Evolutionary conservation across 2,329 filamentous ascomycete genomes (phyloP).

Genomic region (Stachybotrys elegans): DNA sequence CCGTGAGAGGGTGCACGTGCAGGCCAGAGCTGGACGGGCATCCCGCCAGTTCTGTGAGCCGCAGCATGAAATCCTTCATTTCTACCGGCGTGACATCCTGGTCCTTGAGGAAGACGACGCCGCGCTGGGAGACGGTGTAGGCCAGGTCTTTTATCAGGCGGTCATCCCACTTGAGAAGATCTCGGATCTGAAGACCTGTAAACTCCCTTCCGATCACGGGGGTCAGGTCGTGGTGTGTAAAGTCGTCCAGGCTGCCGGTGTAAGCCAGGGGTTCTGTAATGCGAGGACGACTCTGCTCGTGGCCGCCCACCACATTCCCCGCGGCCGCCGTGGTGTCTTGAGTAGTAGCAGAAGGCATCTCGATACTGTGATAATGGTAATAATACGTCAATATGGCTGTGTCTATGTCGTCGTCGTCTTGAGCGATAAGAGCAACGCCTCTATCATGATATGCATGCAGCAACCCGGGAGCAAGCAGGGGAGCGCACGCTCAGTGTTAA

Average conservation of each 20-base stretch:
- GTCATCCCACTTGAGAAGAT: conserved; percentile 33
- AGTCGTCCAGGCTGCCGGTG: conserved; percentile 10
- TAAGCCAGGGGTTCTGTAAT: conserved; percentile 7
- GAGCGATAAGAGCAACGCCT: too few relatives aligned
- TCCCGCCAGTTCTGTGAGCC: conserved; percentile 25
- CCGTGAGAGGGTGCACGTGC: conserved; percentile 50
- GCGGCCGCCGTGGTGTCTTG: conserved; percentile 7
- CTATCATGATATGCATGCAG: too few relatives aligned
- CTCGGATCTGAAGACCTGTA: conserved; percentile 26
- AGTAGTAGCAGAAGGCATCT: conserved; percentile 33
- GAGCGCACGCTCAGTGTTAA: too few relatives aligned
- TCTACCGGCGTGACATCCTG: conserved; percentile 29
- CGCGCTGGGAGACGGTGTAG: conserved; percentile 38
- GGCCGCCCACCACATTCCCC: conserved; percentile 22
- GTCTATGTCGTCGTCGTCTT: too few relatives aligned
- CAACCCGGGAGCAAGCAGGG: too few relatives aligned
- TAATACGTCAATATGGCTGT: too few relatives aligned
- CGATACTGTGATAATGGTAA: conserved; percentile 9
- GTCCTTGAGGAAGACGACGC: conserved; percentile 31
- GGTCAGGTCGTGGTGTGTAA: conserved; percentile 29
- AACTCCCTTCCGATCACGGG: conserved; percentile 48
- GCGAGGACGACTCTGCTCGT: conserved; percentile 22
- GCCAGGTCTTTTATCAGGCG: conserved; percentile 48
- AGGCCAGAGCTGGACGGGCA: conserved; percentile 42
- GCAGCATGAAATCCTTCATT: conserved; percentile 32